Conservation (phyloP, 352 stramenopile species). For the Phytophthora cryptogea region DNA sequence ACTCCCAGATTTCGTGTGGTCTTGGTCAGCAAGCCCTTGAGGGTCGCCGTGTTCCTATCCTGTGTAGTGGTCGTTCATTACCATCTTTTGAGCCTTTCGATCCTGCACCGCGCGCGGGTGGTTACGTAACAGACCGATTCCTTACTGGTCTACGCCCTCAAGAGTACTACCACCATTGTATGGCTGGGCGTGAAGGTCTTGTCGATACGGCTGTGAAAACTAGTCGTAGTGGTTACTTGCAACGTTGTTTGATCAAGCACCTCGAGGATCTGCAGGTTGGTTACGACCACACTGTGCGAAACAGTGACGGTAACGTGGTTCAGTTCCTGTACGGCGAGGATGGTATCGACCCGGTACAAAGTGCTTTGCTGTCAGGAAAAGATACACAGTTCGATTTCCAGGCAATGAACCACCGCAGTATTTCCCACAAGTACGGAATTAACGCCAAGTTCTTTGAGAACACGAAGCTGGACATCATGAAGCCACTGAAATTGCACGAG, state of each 20-base stretch:
- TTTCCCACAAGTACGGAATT: slow-evolving; percentile 94
- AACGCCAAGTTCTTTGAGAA: slow-evolving; percentile 88
- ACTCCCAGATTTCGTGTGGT: slow-evolving; percentile 98
- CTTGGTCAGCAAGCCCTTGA: slow-evolving; percentile 99
- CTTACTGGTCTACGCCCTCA: slow-evolving; percentile 96
- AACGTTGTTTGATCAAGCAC: slow-evolving; percentile 99
- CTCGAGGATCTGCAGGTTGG: slow-evolving; percentile 97
- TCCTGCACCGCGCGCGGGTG: slow-evolving; percentile 96
- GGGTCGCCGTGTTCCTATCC: slow-evolving; percentile 97
- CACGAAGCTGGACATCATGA: slow-evolving; percentile 90
- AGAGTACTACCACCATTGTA: slow-evolving; percentile 99
- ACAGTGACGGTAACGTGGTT: slow-evolving; percentile 96
- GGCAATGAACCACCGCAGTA: slow-evolving; percentile 95
- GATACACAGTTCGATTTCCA: slow-evolving; percentile 94
- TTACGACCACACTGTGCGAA: slow-evolving; percentile 99
- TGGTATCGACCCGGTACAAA: slow-evolving; percentile 96
- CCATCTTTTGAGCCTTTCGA: slow-evolving; percentile 99
- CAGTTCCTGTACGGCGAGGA: slow-evolving; percentile 99
- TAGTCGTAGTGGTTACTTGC: slow-evolving; percentile 98
- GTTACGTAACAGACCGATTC: slow-evolving; percentile 99
- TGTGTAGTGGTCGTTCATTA: slow-evolving; percentile 97
- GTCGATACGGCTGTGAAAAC: slow-evolving; percentile 99
- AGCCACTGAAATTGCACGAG: slow-evolving; percentile 79
- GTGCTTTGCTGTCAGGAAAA: slow-evolving; percentile 95
- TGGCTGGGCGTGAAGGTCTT: slow-evolving; percentile 98